Evolutionary conservation across 768 basidiomycete species (phyloP), one percentile per base, ranked within the genome.

Genomic region (Clavaria fumosa): DNA sequence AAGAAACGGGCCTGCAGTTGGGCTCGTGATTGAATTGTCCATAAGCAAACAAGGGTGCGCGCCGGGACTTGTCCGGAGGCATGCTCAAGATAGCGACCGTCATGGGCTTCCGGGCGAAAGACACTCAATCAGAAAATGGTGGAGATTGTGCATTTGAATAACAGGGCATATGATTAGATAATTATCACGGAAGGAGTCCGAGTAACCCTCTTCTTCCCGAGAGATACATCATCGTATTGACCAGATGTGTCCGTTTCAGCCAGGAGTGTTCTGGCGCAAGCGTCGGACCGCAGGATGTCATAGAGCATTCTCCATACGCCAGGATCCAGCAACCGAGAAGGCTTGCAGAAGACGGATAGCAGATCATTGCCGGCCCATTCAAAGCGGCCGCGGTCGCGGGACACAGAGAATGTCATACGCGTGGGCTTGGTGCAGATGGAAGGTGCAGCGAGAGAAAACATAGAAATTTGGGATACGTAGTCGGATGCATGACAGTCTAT

Each of bases 31-130:
- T 21, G 12, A 21, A 11, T 18, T 1, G 35, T 26, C 32, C n/a
- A 20, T 23, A 20, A 37, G 20, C 12, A 39, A 40, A 72, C 73
- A 53, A 83, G 54, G 0, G 80, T 81, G 27, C 58, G 61, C 0
- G 74, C 78, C 5, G 80, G 80, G 48, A 85, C 47, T 69, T 68
- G 43, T 75, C 72, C 6, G 81, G 74, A 1, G 78, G 75, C 0
- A 78, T 82, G 31, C 72, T 80, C 81, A 81, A 85, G 27, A 85
- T 74, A 2, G 78, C 75, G 1, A 78, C 79, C 5, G 77, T 80
- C 78, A 85, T 78, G 0, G 79, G 79, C 80, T 79, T 37, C 28
- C 7, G 32, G 14, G 24, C 36, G 23, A 17, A 11, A 20, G 38
- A 19, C 15, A 40, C 24, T 4, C 10, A 7, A 41, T 38, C 35